A percentile compares a stretch with the other conserved stretches of the same genome.
Evolutionary conservation across 306 rosid species (phyloP).

Genomic region (Luffa acutangula): DNA sequence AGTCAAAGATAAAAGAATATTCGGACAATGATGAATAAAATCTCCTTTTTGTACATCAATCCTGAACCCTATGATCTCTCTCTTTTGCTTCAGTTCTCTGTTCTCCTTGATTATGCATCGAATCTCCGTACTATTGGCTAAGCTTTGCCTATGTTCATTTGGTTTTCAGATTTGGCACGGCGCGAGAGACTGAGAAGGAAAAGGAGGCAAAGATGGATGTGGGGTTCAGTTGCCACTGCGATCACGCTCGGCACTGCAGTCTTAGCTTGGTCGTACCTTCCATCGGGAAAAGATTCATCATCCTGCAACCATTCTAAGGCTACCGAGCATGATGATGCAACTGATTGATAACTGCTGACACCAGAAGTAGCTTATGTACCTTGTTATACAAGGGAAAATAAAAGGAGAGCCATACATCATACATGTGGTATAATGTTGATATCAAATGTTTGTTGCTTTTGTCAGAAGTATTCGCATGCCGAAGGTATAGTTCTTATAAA

Average conservation of each 20-base stretch:
- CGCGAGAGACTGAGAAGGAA: slow-evolving; percentile 60
- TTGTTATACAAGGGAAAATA: slow-evolving; percentile 29
- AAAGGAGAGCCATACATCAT: slow-evolving; percentile 22
- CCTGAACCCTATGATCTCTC: not conserved
- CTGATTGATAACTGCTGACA: slow-evolving; percentile 7
- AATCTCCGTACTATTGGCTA: not conserved
- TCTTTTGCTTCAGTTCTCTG: not conserved
- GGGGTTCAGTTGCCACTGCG: slow-evolving; percentile 71
- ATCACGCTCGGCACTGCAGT: slow-evolving; percentile 55
- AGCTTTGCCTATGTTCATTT: not conserved
- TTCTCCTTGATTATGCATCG: not conserved
- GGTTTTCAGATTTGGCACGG: slow-evolving; percentile 54
- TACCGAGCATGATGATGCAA: slow-evolving; percentile 5
- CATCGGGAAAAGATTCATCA: slow-evolving; percentile 30
- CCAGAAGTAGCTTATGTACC: slow-evolving; percentile 14
- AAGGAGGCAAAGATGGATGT: slow-evolving; percentile 73
- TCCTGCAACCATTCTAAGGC: not conserved
- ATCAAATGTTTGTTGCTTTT: slow-evolving; percentile 9
- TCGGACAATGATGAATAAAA: not conserved
- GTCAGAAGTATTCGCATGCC: slow-evolving; percentile 20
- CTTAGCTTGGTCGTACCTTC: slow-evolving; percentile 68
- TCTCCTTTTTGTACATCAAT: not conserved
- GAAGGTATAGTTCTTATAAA: slow-evolving; percentile 24
- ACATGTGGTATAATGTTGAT: slow-evolving; percentile 26
- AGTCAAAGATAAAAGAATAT: not conserved